phyloP scores from a whole-genome alignment of 331 rosid species.

The Prunus yedoensis region DNA sequence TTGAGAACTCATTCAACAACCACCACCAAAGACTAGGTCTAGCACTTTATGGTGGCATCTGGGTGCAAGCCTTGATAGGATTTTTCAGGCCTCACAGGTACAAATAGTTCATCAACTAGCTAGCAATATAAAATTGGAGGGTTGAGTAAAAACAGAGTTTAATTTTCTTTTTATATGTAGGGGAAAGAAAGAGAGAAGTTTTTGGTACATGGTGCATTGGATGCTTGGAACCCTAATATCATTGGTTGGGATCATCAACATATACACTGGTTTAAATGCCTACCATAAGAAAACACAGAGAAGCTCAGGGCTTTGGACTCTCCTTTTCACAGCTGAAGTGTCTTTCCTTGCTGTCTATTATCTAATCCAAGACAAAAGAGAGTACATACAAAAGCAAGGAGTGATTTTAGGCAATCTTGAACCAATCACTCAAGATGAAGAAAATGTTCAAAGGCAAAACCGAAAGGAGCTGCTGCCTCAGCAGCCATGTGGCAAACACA shows the following conservation, averaged over 20 bases:
- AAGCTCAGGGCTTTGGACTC: slow-evolving; percentile 71
- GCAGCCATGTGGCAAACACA: slow-evolving; percentile 63
- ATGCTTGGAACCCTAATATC: slow-evolving; percentile 74
- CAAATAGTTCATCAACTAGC: slow-evolving; percentile 5
- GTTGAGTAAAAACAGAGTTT: background rate
- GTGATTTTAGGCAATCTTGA: slow-evolving; percentile 31
- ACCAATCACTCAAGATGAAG: slow-evolving; percentile 32
- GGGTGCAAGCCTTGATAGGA: slow-evolving; percentile 72
- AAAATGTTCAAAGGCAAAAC: slow-evolving; percentile 36
- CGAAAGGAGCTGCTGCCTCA: slow-evolving; percentile 54
- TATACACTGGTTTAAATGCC: slow-evolving; percentile 83
- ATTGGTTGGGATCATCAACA: slow-evolving; percentile 70
- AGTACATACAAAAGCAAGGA: slow-evolving; percentile 49
- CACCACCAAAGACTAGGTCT: slow-evolving; percentile 88
- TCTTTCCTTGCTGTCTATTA: slow-evolving; percentile 51
- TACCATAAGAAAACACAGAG: slow-evolving; percentile 62
- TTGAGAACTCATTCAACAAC: slow-evolving; percentile 92
- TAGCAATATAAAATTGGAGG: too few species aligned
- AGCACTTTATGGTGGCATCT: slow-evolving; percentile 68
- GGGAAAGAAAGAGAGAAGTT: slow-evolving; percentile 71
- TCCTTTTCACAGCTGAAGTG: slow-evolving; percentile 75
- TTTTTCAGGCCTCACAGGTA: slow-evolving; percentile 92
- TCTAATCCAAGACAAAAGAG: slow-evolving; percentile 56
- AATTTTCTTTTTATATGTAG: slow-evolving; percentile 29
- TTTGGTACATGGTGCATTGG: slow-evolving; percentile 86